Conservation (phyloP, 352 stramenopile genomes). For the Globisporangium radiosum region DNA sequence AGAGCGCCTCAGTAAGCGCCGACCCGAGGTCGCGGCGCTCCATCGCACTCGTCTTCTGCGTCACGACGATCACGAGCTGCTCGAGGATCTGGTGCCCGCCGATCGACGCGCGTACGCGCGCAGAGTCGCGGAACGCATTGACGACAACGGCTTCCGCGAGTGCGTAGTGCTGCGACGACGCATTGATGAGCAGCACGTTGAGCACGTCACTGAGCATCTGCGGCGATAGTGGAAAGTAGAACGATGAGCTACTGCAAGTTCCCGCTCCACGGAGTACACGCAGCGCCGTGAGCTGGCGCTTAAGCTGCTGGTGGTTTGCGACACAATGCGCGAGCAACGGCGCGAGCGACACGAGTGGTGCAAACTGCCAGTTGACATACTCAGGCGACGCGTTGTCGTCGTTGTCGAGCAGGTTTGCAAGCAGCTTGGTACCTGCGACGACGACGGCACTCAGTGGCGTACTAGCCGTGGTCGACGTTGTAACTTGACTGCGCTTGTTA, state of each 20-base stretch:
- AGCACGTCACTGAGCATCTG: conserved; percentile 56
- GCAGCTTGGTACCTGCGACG: conserved; percentile 30
- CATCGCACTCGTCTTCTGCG: conserved; percentile 25
- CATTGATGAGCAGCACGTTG: conserved; percentile 54
- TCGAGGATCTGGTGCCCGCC: conserved; percentile 57
- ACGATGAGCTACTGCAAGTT: conserved; percentile 14
- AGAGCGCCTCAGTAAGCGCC: conserved; percentile 44
- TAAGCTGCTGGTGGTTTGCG: conserved; percentile 31
- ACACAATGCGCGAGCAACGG: conserved; percentile 23
- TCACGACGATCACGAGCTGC: conserved; percentile 61
- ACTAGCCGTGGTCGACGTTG: background rate
- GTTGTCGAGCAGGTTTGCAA: conserved; percentile 42
- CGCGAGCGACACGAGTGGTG: conserved; percentile 21
- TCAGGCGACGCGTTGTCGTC: conserved; percentile 14
- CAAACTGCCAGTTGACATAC: conserved; percentile 19
- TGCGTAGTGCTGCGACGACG: conserved; percentile 26
- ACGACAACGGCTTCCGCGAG: conserved; percentile 44
- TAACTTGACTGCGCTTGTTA: background rate
- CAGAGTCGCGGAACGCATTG: conserved; percentile 36
- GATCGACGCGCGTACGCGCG: conserved; percentile 34
- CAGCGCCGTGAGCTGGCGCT: conserved; percentile 37
- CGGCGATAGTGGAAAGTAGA: conserved; percentile 41
- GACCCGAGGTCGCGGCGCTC: conserved; percentile 22
- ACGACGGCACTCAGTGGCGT: conserved; percentile 9
- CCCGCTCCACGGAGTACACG: conserved; percentile 28